phyloP scores from a whole-genome alignment of 1,139 yeast genomes.

The Hyphopichia buzzinii region DNA sequence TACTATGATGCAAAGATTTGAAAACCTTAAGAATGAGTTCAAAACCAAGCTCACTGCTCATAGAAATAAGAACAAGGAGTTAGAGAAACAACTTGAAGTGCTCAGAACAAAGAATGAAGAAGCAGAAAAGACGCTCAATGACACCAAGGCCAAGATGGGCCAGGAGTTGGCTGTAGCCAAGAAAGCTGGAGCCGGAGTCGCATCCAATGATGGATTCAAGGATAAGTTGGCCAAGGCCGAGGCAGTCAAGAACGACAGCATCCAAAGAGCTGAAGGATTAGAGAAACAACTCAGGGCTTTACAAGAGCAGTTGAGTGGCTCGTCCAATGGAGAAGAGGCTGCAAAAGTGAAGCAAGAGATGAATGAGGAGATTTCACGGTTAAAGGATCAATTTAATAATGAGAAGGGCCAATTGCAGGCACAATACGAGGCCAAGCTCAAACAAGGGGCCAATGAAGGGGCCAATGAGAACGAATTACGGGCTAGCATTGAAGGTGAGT shows the following conservation, averaged over 20 bases:
- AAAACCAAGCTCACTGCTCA: conserved; percentile 24
- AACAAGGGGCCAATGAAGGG: conserved; percentile 6
- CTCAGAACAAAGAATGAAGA: conserved; percentile 20
- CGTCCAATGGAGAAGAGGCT: conserved; percentile 9
- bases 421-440: conserved; percentile 12
- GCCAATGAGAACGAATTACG: conserved; percentile 6
- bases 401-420: conserved; percentile 9
- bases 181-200: conserved; percentile 6
- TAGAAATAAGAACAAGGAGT: conserved; percentile 19
- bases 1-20: conserved; percentile 28
- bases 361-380: conserved; percentile 12
- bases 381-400: conserved; percentile 12
- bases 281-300: conserved; percentile 12
- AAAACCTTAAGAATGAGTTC: conserved; percentile 34
- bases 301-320: conserved; percentile 10
- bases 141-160: conserved; percentile 16
- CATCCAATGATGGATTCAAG: conserved; percentile 8
- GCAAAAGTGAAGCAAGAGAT: conserved; percentile 8
- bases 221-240: conserved; percentile 12
- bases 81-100: conserved; percentile 21
- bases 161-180: conserved; percentile 12
- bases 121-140: conserved; percentile 17
- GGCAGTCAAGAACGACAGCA: conserved; percentile 12
- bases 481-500: conserved; percentile 13
- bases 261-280: conserved; percentile 9